These are phyloP conservation scores for Apiotrichum porosum DNA, from an alignment of 1,284 basidiomycete species.

Conservation along the genomic window DNA sequence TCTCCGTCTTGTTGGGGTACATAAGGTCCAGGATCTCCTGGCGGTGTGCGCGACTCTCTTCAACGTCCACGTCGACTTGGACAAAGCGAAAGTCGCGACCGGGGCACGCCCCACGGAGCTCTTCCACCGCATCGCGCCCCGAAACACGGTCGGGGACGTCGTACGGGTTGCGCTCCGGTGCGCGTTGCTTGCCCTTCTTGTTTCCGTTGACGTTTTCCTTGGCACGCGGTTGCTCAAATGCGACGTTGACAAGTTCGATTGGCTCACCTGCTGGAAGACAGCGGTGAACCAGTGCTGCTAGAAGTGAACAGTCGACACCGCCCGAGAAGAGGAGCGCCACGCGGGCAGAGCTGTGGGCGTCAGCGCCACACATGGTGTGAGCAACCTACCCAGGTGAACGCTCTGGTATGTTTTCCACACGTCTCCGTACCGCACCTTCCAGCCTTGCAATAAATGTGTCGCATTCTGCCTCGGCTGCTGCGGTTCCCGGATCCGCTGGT, in stretches of 20 bases:
- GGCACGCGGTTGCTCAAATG: conserved; percentile 75
- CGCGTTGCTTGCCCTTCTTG: background rate
- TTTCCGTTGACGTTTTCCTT: conserved; percentile 5
- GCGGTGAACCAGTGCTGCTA: conserved; percentile 74
- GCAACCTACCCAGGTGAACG: background rate
- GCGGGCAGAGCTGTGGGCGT: conserved; percentile 50
- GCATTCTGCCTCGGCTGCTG: conserved; percentile 20
- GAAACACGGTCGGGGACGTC: conserved; percentile 82
- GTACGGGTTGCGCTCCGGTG: conserved; percentile 35
- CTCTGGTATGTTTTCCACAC: conserved; percentile 51
- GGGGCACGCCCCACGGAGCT: conserved; percentile 67
- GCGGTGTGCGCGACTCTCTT: conserved; percentile 63
- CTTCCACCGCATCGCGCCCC: conserved; percentile 69
- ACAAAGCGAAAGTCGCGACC: conserved; percentile 85
- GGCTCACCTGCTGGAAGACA: conserved; percentile 67
- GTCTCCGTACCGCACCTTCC: conserved; percentile 42
- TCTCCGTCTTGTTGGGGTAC: conserved; percentile 75
- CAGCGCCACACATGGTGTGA: background rate
- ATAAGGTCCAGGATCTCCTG: conserved; percentile 65
- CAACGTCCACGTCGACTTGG: conserved; percentile 76
- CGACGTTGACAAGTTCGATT: conserved; percentile 92
- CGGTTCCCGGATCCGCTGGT: background rate
- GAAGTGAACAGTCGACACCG: conserved; percentile 84
- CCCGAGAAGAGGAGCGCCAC: conserved; percentile 91
- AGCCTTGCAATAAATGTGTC: conserved; percentile 42